These are phyloP conservation scores for Dalechampia spathulata DNA, from an alignment of 441 rosid species.

Conservation along the genomic window DNA sequence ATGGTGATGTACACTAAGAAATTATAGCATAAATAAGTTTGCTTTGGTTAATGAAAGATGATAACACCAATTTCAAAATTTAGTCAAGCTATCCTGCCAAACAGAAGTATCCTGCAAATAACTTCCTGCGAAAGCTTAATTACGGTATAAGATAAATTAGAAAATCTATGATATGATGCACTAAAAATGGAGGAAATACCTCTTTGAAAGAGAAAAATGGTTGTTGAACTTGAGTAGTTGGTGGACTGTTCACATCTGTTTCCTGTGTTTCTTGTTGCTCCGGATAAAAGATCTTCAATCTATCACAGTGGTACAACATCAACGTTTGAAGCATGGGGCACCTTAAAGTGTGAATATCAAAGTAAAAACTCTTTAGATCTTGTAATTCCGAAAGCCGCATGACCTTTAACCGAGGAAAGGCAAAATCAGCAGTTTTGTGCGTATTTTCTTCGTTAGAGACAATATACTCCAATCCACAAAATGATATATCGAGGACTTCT, in stretches of 20 bases:
- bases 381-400: not conserved
- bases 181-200: not conserved
- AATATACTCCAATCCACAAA: constrained; percentile 15
- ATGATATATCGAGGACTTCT: not conserved
- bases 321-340: not conserved
- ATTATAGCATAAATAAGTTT: too few species aligned
- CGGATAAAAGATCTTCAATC: not conserved
- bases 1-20: too few species aligned
- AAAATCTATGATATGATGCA: too few species aligned
- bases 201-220: constrained; percentile 7
- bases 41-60: too few species aligned
- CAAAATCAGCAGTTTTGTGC: constrained; percentile 3
- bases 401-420: not conserved
- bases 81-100: too few species aligned
- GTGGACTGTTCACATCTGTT: not conserved
- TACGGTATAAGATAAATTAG: too few species aligned
- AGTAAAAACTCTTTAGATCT: constrained; percentile 1
- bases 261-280: too few species aligned
- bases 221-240: not conserved
- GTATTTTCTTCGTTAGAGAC: not conserved
- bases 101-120: too few species aligned
- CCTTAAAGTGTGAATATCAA: not conserved
- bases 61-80: too few species aligned
- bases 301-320: not conserved
- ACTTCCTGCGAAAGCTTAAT: too few species aligned